Percentiles rank a stretch among this genome's conserved stretches.
Evolutionary conservation across 1,139 yeast genomes (phyloP).

Genomic region (Yarrowia galli): DNA sequence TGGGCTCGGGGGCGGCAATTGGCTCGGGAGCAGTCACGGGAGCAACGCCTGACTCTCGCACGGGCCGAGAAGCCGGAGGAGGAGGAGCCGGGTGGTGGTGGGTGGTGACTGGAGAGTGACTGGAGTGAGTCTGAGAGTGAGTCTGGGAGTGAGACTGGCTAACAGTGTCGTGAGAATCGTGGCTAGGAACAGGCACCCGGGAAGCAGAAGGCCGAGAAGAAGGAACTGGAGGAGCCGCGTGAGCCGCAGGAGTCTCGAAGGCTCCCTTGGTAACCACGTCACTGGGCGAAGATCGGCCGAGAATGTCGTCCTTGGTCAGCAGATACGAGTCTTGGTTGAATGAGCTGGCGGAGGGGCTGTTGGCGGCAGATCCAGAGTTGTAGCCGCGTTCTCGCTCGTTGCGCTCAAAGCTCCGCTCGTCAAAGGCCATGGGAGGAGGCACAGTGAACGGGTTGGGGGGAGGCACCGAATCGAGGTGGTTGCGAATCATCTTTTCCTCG

Average conservation of each 20-base stretch:
- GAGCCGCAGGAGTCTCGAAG: too few species aligned
- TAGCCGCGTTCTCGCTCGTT: too few species aligned
- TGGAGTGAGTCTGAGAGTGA: not conserved
- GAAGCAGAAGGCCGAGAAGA: not conserved
- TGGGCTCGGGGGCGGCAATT: constrained; percentile 10
- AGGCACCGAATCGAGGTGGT: constrained; percentile 18
- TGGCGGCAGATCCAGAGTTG: not conserved
- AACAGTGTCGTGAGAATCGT: not conserved
- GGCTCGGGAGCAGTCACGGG: constrained; percentile 7
- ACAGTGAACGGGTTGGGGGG: constrained; percentile 30
- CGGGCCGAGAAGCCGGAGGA: constrained; percentile 23
- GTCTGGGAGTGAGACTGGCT: not conserved
- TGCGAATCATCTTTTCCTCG: constrained; percentile 35
- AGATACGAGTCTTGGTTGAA: not conserved
- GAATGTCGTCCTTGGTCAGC: constrained; percentile 15
- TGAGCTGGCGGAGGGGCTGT: not conserved
- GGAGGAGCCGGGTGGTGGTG: constrained; percentile 25
- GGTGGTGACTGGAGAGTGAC: not conserved
- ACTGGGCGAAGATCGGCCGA: not conserved
- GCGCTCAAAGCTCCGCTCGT: constrained; percentile 12
- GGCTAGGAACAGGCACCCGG: not conserved
- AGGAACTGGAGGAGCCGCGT: constrained; percentile 24
- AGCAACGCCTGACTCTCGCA: constrained; percentile 1
- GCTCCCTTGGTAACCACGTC: not conserved
- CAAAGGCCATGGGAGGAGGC: constrained; percentile 28